Base-by-base conservation (phyloP, 306 rosid species). In the Bauhinia variegata region DNA sequence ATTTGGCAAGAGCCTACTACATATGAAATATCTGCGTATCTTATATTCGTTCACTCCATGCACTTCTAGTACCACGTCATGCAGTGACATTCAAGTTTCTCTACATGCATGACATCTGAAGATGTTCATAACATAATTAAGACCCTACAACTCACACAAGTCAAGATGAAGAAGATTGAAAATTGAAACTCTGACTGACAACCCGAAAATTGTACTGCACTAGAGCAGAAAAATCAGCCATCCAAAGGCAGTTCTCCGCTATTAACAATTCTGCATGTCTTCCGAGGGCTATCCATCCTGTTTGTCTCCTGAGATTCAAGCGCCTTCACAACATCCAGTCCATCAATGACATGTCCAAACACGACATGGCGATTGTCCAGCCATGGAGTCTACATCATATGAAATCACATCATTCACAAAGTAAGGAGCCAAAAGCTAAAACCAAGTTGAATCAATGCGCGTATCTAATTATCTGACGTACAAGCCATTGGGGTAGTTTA, bases 291-390 rank as follows among this genome's bases (percentile, higher is more conserved):
- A 78, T 92, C 93, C 14, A 67, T 37, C 70, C 96, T 83, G 86
- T 96, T 86, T 44, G 93, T 92, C 70, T 86, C 93, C 69, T 86
- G 95, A 47, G 87, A 77, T 77, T 92, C 96, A 30, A 89, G 91
- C 37, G 80, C 78, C 64, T 38, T 63, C 69, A 87, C 88, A 54
- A 92, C 79, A 76, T 89, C 95, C 81, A 89, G 68, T 70, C 96
- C 96, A 47, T 89, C 96, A 30, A 86, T 56, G 42, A 92, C 84
- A 7, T 89, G 86, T 53, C 96, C 96, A 49, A 89, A 87, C 67
- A 92, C 96, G 37, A 92, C 96, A 32, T 92, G 96, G 39, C 91
- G 89, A 74, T 89, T 75, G 82, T 92, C 98, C 81, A 92, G 73
- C 98, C 98, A 92, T 4, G 89, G 96, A 73, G 96, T 92, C 98